Evolutionary conservation across 2,329 filamentous ascomycete genomes (phyloP), one percentile per base, ranked within the genome.

Genomic region (Scedosporium minutisporum): DNA sequence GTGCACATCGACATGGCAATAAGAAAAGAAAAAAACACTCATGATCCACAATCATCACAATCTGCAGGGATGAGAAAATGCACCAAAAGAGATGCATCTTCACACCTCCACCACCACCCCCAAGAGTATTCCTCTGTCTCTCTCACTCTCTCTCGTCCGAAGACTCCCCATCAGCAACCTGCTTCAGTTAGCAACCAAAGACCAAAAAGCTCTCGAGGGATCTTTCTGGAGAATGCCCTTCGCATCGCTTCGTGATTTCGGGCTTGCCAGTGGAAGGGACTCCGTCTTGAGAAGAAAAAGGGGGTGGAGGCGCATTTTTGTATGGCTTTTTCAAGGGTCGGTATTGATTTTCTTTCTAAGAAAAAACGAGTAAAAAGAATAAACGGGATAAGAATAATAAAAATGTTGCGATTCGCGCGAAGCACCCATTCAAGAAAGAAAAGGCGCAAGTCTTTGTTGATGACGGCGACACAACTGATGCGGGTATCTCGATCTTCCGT

Each of bases 401-500:
- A 16, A 57, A 57, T 6, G 29, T 33, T 33, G 29, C 29, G 29
- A 9, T 33, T 9, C 29, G 29, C 29, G 29, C 29, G 29, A 33
- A 33, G 29, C 29, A 33, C 29, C 29, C 5, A 9, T 33, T 33
- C 29, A 33, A 33, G 29, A 33, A 33, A 33, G 29, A 33, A 33
- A 33, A 33, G 29, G 29, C 9, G 29, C 29, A 7, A 33, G 29
- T 33, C 7, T 33, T 33, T 33, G 29, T 33, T 7, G 29, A 33
- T 33, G 29, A 33, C 29, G 29, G 29, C 6, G 29, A 7, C 29
- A 33, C 29, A 33, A 33, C 29, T 33, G 29, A 21, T 46, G 44
- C 18, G 60, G 48, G 60, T 61, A 61, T 60, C 58, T 60, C 51
- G 44, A 23, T 42, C 10, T 29, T 58, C 27, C 55, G 55, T 33